Evolutionary conservation across 345 rosid species (phyloP).

Genomic region (Sisymbrium irio): DNA sequence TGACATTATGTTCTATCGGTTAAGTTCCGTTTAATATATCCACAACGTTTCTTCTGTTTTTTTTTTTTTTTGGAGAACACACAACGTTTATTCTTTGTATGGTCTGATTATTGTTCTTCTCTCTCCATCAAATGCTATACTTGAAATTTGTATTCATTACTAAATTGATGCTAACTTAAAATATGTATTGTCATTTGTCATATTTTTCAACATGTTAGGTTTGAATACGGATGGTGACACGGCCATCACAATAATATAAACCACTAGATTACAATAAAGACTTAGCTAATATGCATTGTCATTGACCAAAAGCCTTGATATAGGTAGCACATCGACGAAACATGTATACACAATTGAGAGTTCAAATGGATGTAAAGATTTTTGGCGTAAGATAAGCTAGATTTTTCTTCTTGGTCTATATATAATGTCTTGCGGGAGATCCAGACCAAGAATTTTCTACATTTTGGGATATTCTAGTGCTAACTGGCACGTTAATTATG

Average conservation of each 20-base stretch:
- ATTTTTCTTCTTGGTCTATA: not conserved
- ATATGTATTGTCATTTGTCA: not conserved
- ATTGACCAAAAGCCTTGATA: no score
- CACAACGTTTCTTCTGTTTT: no score
- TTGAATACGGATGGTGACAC: not conserved
- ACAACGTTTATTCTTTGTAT: constrained; percentile 6
- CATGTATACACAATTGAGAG: not conserved
- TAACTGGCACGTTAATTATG: not conserved
- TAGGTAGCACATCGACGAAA: not conserved
- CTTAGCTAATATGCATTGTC: not conserved
- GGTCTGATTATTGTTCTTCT: not conserved
- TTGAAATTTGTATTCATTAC: not conserved
- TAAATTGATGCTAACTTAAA: not conserved
- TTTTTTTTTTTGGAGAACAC: no score
- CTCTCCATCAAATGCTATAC: not conserved
- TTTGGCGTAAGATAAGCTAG: not conserved
- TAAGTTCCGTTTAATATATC: constrained; percentile 17
- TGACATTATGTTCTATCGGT: constrained; percentile 30
- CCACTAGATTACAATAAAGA: not conserved
- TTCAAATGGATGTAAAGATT: not conserved
- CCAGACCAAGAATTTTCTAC: not conserved
- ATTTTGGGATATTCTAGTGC: not conserved
- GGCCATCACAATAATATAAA: not conserved
- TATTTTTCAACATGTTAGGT: not conserved
- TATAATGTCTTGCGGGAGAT: not conserved